These are phyloP conservation scores for Goffeauzyma gilvescens DNA, from an alignment of 768 basidiomycete genomes.

Conservation along the genomic window DNA sequence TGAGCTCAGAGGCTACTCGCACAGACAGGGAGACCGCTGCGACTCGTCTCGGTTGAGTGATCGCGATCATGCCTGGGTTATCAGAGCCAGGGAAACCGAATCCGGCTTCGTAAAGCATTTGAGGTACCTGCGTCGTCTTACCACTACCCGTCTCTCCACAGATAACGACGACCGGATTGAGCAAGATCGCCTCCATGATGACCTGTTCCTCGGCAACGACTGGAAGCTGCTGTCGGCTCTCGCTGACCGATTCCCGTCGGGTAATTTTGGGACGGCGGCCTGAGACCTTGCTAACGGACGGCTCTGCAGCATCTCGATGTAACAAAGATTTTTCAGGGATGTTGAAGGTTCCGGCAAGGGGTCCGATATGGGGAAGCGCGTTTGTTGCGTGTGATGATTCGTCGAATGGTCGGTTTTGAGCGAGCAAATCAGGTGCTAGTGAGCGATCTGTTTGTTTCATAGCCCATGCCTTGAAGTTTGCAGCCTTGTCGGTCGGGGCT, in stretches of 20 bases:
- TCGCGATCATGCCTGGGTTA: conserved; percentile 92
- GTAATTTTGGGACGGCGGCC: conserved; percentile 34
- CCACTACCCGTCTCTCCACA: conserved; percentile 94
- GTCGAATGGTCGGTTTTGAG: conserved; percentile 8
- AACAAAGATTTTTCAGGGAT: conserved; percentile 48
- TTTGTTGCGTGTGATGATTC: conserved; percentile 13
- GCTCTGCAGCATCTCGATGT: conserved; percentile 18
- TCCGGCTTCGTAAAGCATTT: conserved; percentile 93
- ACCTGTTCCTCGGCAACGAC: conserved; percentile 83
- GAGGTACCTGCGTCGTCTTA: conserved; percentile 95
- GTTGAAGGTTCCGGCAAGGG: conserved; percentile 52
- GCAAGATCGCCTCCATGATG: conserved; percentile 74
- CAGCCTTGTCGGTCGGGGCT: conserved; percentile 18
- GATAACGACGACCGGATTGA: conserved; percentile 71
- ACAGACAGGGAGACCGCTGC: conserved; percentile 91
- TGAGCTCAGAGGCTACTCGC: conserved; percentile 84
- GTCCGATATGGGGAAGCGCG: conserved; percentile 45
- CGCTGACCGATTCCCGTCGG: conserved; percentile 53
- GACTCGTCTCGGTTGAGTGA: conserved; percentile 92
- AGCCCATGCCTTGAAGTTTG: conserved; percentile 80
- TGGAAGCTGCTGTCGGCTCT: conserved; percentile 59
- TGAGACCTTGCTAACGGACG: conserved; percentile 26
- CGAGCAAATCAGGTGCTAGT: conserved; percentile 20
- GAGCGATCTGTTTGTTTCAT: conserved; percentile 43
- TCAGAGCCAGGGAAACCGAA: conserved; percentile 72